phyloP scores from a whole-genome alignment of 805 yeast genomes.

The Tetrapisispora nanseiensis region DNA sequence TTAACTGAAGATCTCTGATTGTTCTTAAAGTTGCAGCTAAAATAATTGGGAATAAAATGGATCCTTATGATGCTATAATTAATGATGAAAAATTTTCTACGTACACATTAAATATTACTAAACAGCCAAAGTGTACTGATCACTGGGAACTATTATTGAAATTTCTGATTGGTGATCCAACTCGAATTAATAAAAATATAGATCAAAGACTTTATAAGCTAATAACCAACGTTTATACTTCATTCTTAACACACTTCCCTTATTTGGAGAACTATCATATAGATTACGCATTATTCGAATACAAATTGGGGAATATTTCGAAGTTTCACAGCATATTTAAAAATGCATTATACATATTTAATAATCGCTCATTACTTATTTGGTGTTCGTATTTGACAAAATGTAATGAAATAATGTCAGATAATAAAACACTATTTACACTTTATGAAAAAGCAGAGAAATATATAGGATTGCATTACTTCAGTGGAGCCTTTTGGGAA shows the following conservation, averaged over 20 bases:
- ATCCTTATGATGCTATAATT: slow-evolving; percentile 12
- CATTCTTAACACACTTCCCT: slow-evolving; percentile 25
- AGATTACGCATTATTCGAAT: slow-evolving; percentile 29
- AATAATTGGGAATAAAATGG: slow-evolving; percentile 13
- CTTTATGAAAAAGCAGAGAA: slow-evolving; percentile 26
- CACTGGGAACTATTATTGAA: slow-evolving; percentile 28
- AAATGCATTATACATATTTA: slow-evolving; percentile 16
- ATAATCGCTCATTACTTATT: slow-evolving; percentile 24
- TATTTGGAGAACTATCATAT: slow-evolving; percentile 27
- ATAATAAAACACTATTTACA: slow-evolving; percentile 18
- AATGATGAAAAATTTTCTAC: slow-evolving; percentile 19
- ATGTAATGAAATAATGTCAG: slow-evolving; percentile 21
- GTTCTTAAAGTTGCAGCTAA: not conserved
- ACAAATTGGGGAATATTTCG: slow-evolving; percentile 22
- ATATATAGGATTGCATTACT: slow-evolving; percentile 27
- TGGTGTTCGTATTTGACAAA: slow-evolving; percentile 26
- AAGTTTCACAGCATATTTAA: slow-evolving; percentile 21
- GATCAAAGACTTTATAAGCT: slow-evolving; percentile 13
- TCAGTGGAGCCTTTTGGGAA: slow-evolving; percentile 30
- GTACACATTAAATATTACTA: slow-evolving; percentile 18
- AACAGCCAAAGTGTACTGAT: slow-evolving; percentile 18
- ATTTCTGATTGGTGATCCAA: slow-evolving; percentile 14
- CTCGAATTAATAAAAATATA: slow-evolving; percentile 22
- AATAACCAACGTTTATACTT: slow-evolving; percentile 20
- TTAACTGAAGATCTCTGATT: not conserved